These are phyloP conservation scores for Alternaria novae-zelandiae DNA, from an alignment of 2,329 filamentous ascomycete genomes.

Conservation along the genomic window DNA sequence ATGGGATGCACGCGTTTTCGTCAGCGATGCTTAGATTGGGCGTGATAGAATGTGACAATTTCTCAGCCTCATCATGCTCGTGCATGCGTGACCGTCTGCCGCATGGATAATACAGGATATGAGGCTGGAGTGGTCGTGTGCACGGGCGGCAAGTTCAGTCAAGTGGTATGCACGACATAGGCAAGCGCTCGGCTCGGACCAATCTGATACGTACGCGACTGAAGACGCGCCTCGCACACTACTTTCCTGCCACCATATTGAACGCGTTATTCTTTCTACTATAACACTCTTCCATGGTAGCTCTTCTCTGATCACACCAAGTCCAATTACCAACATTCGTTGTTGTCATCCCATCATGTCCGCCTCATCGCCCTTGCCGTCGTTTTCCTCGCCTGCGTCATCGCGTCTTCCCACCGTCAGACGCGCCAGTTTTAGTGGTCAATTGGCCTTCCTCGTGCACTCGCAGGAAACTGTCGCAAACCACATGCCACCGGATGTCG, in stretches of 20 bases:
- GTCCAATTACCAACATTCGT: not conserved
- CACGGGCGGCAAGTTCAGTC: constrained; percentile 17
- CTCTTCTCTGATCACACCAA: constrained; percentile 1
- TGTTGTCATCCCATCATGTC: constrained; percentile 20
- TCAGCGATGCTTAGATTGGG: not conserved
- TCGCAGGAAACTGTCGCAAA: constrained; percentile 63
- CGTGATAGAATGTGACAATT: not conserved
- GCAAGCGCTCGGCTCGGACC: constrained; percentile 18
- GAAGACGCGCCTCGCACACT: constrained; percentile 20
- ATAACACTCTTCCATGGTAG: constrained; percentile 17
- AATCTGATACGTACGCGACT: constrained; percentile 18
- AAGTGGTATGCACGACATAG: constrained; percentile 24
- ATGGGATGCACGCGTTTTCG: not conserved
- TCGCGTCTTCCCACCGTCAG: constrained; percentile 25
- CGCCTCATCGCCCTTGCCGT: constrained; percentile 33
- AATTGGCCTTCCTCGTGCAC: constrained; percentile 65
- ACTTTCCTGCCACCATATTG: constrained; percentile 38
- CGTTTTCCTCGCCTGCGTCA: constrained; percentile 32
- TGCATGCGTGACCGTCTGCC: constrained; percentile 1
- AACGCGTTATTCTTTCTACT: constrained; percentile 21
- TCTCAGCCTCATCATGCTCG: constrained; percentile 2
- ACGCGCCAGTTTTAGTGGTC: constrained; percentile 36
- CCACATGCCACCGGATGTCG: constrained; percentile 63
- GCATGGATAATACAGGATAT: not conserved
- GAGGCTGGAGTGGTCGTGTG: constrained; percentile 10